These are phyloP conservation scores for Xylariaceae sp. DNA, from an alignment of 2,329 filamentous ascomycete genomes.

Conservation along the genomic window DNA sequence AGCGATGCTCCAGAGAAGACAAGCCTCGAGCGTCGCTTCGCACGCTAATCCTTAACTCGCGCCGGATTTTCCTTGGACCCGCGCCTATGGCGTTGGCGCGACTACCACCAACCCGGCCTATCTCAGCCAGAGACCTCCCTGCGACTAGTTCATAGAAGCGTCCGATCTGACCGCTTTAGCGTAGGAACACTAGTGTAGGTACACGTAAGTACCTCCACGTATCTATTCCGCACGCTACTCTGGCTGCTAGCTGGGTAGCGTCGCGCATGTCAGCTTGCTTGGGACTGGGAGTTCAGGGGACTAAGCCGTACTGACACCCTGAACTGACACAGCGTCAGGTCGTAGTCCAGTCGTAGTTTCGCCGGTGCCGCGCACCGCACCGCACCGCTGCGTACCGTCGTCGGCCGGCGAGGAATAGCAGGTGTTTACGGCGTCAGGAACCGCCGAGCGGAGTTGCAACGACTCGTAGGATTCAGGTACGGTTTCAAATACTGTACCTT, in stretches of 20 bases:
- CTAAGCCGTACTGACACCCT: not conserved
- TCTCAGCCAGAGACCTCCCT: not conserved
- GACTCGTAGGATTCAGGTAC: too few species aligned
- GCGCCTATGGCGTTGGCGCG: not conserved
- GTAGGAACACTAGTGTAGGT: not conserved
- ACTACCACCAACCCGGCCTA: not conserved
- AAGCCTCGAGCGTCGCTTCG: too few species aligned
- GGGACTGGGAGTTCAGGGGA: not conserved
- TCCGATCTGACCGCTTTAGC: not conserved
- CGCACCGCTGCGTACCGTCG: too few species aligned
- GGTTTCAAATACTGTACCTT: too few species aligned
- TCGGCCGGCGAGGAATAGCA: too few species aligned
- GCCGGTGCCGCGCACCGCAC: not conserved
- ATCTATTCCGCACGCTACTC: not conserved
- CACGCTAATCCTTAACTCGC: too few species aligned
- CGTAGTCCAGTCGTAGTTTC: not conserved
- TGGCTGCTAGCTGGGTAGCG: not conserved
- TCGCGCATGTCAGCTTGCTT: not conserved
- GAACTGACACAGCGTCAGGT: not conserved
- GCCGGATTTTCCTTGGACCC: too few species aligned
- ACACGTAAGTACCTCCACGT: not conserved
- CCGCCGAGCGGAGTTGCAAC: too few species aligned
- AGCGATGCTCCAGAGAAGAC: not conserved
- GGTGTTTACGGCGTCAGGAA: too few species aligned
- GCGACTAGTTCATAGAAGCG: not conserved